These are phyloP conservation scores for Colletotrichum sp. DNA, from an alignment of 2,329 filamentous ascomycete species.

Conservation along the genomic window DNA sequence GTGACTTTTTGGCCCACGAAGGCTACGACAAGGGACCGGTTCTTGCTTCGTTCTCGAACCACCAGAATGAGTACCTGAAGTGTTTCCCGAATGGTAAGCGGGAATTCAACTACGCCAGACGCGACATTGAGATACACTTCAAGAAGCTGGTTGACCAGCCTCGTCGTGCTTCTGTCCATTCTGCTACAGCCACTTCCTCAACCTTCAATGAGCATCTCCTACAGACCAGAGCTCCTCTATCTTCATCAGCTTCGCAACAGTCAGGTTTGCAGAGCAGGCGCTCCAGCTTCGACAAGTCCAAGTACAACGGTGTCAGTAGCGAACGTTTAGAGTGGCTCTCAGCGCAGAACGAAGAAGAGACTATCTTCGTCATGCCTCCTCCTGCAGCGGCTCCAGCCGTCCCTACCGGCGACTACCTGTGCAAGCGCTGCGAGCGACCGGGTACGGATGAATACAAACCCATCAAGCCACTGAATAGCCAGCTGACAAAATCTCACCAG, in stretches of 20 bases:
- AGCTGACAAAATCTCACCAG: slow-evolving; percentile 4
- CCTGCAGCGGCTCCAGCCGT: not conserved
- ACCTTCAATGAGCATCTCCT: not conserved
- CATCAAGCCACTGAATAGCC: not conserved
- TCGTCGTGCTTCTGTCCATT: not conserved
- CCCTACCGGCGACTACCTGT: slow-evolving; percentile 5
- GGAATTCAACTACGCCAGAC: slow-evolving; percentile 6
- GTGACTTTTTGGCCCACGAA: slow-evolving; percentile 14
- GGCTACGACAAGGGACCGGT: slow-evolving; percentile 20
- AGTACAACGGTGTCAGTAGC: not conserved
- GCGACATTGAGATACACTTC: slow-evolving; percentile 18
- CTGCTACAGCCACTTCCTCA: not conserved
- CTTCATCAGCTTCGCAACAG: not conserved
- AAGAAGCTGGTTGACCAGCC: not conserved
- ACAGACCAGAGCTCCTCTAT: not conserved
- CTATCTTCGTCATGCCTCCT: not conserved
- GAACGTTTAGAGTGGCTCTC: not conserved
- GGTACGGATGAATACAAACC: not conserved
- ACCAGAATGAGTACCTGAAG: not conserved
- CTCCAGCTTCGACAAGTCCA: not conserved
- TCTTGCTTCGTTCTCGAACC: slow-evolving; percentile 19
- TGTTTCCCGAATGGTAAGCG: not conserved
- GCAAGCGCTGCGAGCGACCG: slow-evolving; percentile 9
- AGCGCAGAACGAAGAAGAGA: not conserved
- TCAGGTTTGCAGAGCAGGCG: not conserved